Evolutionary conservation across 768 basidiomycete genomes (phyloP).

Genomic region (Xerocomus potaroensis): DNA sequence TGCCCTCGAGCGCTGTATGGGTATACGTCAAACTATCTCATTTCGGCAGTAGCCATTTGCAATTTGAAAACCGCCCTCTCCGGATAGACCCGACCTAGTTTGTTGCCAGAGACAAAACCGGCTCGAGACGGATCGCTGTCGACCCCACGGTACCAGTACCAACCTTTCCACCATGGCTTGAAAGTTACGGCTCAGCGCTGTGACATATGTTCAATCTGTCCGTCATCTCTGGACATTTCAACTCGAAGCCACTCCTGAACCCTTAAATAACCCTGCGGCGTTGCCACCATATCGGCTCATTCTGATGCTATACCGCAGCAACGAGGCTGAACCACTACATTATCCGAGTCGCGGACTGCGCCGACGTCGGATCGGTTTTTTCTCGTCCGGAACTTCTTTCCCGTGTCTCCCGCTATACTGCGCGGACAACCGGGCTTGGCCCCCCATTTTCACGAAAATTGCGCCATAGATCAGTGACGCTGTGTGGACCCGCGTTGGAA

Average conservation of each 20-base stretch:
- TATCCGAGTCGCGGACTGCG: conserved; percentile 1
- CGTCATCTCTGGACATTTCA: neutral
- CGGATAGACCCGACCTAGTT: neutral
- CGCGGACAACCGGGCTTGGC: neutral
- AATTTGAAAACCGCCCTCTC: neutral
- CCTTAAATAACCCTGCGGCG: conserved; percentile 1
- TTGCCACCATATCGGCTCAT: neutral
- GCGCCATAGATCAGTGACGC: neutral
- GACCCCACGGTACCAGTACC: neutral
- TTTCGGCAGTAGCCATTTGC: neutral
- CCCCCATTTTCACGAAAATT: neutral
- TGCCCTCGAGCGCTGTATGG: too few species aligned
- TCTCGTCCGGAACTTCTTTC: neutral
- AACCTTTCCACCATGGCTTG: neutral
- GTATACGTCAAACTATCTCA: too few species aligned
- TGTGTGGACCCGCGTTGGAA: neutral
- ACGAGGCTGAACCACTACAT: neutral
- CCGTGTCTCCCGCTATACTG: neutral
- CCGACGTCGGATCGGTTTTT: neutral
- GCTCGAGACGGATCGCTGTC: neutral
- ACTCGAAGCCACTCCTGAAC: neutral
- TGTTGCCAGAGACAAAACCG: neutral
- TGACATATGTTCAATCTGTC: neutral
- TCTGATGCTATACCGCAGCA: neutral
- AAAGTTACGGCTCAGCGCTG: neutral